These are phyloP conservation scores for Fusarium torulosum DNA, from an alignment of 2,329 filamentous ascomycete genomes.

Conservation along the genomic window DNA sequence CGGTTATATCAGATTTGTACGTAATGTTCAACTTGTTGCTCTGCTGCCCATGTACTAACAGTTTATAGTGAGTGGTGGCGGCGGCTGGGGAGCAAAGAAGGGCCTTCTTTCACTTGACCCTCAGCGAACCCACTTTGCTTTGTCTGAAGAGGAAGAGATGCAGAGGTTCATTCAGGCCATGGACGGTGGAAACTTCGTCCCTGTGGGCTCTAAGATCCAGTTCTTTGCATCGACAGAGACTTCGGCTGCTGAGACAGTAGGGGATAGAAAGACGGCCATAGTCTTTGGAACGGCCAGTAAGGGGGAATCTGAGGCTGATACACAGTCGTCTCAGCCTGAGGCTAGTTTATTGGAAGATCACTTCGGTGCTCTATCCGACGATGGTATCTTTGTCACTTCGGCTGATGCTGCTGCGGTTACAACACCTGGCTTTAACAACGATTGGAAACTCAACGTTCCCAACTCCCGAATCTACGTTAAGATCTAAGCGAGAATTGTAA, in stretches of 20 bases:
- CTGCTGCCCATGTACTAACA: constrained; percentile 34
- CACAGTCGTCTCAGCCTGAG: not conserved
- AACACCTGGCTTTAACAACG: constrained; percentile 47
- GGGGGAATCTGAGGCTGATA: constrained; percentile 20
- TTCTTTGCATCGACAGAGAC: constrained; percentile 67
- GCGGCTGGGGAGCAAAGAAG: constrained; percentile 85
- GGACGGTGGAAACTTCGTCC: constrained; percentile 65
- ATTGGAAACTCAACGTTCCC: constrained; percentile 54
- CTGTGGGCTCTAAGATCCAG: constrained; percentile 73
- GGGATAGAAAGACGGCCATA: constrained; percentile 32
- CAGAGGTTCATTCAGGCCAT: constrained; percentile 66
- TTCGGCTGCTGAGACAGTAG: constrained; percentile 42
- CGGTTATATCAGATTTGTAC: constrained; percentile 59
- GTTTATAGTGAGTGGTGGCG: constrained; percentile 77
- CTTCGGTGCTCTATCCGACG: constrained; percentile 74
- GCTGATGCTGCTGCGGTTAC: constrained; percentile 40
- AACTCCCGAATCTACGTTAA: constrained; percentile 50
- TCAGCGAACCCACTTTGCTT: constrained; percentile 64
- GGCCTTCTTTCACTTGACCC: constrained; percentile 84
- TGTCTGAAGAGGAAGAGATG: constrained; percentile 64
- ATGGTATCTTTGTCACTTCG: constrained; percentile 67
- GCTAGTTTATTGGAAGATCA: constrained; percentile 54
- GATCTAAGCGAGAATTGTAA: constrained; percentile 7
- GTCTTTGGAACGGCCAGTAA: constrained; percentile 53
- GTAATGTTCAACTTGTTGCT: constrained; percentile 4